Evolutionary conservation across 768 basidiomycete genomes (phyloP).

Genomic region (Grammothele lineata): DNA sequence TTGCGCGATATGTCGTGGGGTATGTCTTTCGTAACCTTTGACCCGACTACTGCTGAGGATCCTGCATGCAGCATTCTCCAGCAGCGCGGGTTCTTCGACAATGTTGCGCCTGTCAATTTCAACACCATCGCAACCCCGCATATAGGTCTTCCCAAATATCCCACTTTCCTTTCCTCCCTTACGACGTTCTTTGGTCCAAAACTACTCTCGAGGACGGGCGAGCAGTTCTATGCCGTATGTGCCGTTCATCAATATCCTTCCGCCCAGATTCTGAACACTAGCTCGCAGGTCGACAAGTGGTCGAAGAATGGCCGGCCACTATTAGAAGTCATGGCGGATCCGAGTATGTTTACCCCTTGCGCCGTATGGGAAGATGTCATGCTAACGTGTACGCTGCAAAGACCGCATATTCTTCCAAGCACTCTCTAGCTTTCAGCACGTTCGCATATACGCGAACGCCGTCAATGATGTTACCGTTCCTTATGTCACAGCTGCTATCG

Average conservation of each 20-base stretch:
- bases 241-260: not conserved
- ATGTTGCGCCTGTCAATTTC: slow-evolving; percentile 73
- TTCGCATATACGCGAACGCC: slow-evolving; percentile 79
- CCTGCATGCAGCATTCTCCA: slow-evolving; percentile 47
- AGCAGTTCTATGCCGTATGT: slow-evolving; percentile 39
- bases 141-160: slow-evolving; percentile 66
- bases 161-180: slow-evolving; percentile 53
- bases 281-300: slow-evolving; percentile 65
- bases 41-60: not conserved
- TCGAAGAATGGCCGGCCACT: slow-evolving; percentile 60
- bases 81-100: slow-evolving; percentile 67
- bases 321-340: slow-evolving; percentile 77
- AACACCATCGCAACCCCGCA: slow-evolving; percentile 82
- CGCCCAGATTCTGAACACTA: no score
- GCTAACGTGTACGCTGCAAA: slow-evolving; percentile 20
- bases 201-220: slow-evolving; percentile 74
- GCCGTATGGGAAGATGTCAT: no score
- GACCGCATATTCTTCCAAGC: slow-evolving; percentile 76
- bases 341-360: slow-evolving; percentile 35
- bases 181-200: slow-evolving; percentile 56
- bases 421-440: slow-evolving; percentile 58
- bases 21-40: slow-evolving; percentile 25
- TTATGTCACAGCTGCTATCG: slow-evolving; percentile 74
- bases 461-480: slow-evolving; percentile 80
- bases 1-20: slow-evolving; percentile 78